Percentiles rank a stretch among this genome's conserved stretches.
Conservation (phyloP, 139 green algal genomes). For the Coelastrella sp. region DNA sequence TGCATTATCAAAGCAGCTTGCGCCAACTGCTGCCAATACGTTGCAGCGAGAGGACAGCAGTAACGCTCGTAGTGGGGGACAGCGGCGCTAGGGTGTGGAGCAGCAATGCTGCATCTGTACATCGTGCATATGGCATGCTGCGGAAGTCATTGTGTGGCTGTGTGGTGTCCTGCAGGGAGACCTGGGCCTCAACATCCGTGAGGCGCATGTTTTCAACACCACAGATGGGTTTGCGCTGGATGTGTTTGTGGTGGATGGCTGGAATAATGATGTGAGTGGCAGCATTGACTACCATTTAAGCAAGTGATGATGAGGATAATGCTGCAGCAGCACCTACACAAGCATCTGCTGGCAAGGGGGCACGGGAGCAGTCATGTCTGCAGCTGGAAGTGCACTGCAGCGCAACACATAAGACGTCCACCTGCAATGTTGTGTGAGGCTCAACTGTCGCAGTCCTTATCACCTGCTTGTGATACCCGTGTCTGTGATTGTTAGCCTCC, state of each 20-base stretch:
- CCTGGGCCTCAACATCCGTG: conserved; percentile 96
- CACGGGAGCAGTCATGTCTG: too few relatives aligned
- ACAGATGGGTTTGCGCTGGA: conserved; percentile 94
- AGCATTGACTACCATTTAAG: not conserved
- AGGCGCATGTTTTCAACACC: conserved; percentile 99
- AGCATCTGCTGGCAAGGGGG: too few relatives aligned
- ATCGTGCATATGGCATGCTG: not conserved
- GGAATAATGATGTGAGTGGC: conserved; percentile 54
- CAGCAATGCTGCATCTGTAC: too few relatives aligned
- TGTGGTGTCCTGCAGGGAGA: conserved; percentile 76
- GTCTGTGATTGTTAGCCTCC: too few relatives aligned
- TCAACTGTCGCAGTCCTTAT: too few relatives aligned
- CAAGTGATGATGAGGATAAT: not conserved
- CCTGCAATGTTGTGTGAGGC: too few relatives aligned
- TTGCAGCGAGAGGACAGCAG: not conserved
- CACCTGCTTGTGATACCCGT: too few relatives aligned
- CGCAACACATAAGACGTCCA: too few relatives aligned
- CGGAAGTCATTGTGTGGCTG: not conserved
- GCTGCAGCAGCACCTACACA: conserved; percentile 20
- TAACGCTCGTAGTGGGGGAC: not conserved
- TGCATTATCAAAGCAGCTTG: too few relatives aligned
- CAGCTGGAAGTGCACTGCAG: too few relatives aligned
- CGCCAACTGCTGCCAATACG: too few relatives aligned
- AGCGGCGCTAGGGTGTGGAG: too few relatives aligned
- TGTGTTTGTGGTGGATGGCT: conserved; percentile 97